phyloP scores from a whole-genome alignment of 208 protist species.

The Crithidia bombi region DNA sequence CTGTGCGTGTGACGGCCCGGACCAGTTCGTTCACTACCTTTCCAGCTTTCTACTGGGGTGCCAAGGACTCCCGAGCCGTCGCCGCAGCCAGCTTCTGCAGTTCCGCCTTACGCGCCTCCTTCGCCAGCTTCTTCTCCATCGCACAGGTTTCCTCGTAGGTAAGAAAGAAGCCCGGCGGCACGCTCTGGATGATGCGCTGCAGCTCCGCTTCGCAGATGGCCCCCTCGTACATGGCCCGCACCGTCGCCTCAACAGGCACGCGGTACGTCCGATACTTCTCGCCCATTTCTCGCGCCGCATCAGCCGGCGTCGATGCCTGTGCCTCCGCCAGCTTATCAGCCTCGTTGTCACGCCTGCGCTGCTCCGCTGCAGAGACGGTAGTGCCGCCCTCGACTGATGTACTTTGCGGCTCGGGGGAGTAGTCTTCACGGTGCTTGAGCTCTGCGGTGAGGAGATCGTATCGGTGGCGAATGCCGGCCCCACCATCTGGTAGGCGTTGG shows the following conservation, averaged over 20 bases:
- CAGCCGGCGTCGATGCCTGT: not conserved
- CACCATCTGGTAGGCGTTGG: slow-evolving; percentile 59
- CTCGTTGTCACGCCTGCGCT: slow-evolving; percentile 19
- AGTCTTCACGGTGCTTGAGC: too few species aligned
- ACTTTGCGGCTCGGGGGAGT: too few species aligned
- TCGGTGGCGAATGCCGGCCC: slow-evolving; percentile 53
- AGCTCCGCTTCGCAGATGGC: slow-evolving; percentile 79
- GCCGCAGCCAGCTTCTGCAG: slow-evolving; percentile 46
- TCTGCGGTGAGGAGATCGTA: slow-evolving; percentile 48
- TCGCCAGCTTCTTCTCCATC: slow-evolving; percentile 42
- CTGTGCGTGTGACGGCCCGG: too few species aligned
- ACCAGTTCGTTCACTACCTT: not conserved
- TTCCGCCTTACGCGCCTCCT: slow-evolving; percentile 48
- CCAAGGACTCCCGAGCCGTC: not conserved
- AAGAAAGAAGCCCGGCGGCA: slow-evolving; percentile 73
- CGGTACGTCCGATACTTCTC: slow-evolving; percentile 65
- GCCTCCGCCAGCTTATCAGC: slow-evolving; percentile 6
- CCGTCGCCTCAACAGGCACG: slow-evolving; percentile 68
- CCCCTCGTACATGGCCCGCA: slow-evolving; percentile 74
- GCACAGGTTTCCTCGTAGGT: slow-evolving; percentile 71
- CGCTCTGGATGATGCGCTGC: slow-evolving; percentile 66
- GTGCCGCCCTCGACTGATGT: too few species aligned
- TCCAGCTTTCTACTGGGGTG: slow-evolving; percentile 10
- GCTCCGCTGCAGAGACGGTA: not conserved
- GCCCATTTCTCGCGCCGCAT: slow-evolving; percentile 19